phyloP scores from a whole-genome alignment of 2,329 filamentous ascomycete species.

The Ophiognomonia clavigignenti-juglandacearum region DNA sequence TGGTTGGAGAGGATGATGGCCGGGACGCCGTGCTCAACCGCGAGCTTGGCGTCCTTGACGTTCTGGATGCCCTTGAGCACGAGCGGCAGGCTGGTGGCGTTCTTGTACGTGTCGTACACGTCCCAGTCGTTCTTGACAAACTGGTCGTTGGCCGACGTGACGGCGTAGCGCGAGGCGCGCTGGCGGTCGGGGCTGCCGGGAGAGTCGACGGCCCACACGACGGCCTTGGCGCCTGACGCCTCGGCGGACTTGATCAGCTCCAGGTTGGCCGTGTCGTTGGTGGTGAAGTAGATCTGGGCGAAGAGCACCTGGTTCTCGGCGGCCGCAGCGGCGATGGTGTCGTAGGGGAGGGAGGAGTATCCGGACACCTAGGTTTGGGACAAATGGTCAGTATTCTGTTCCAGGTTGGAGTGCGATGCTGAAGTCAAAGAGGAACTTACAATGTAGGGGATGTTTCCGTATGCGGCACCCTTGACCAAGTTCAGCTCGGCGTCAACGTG shows the following conservation, averaged over 20 bases:
- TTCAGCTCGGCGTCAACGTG: slow-evolving; percentile 43
- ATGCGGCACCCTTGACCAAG: slow-evolving; percentile 42
- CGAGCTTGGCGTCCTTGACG: slow-evolving; percentile 31
- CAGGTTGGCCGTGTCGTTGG: slow-evolving; percentile 29
- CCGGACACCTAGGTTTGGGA: slow-evolving; percentile 25
- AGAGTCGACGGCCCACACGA: slow-evolving; percentile 36
- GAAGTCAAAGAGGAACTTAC: slow-evolving; percentile 16
- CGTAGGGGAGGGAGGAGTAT: slow-evolving; percentile 28
- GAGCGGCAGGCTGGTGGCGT: slow-evolving; percentile 32
- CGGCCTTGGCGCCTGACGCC: slow-evolving; percentile 29
- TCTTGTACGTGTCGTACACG: slow-evolving; percentile 30
- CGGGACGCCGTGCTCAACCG: slow-evolving; percentile 26
- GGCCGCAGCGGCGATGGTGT: slow-evolving; percentile 30
- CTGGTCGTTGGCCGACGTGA: slow-evolving; percentile 27
- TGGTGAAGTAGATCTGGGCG: slow-evolving; percentile 26
- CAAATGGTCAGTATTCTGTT: neutral
- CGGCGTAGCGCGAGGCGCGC: slow-evolving; percentile 33
- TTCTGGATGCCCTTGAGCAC: slow-evolving; percentile 36
- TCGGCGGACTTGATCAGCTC: slow-evolving; percentile 27
- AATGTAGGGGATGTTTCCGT: slow-evolving; percentile 47
- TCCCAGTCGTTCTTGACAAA: slow-evolving; percentile 25
- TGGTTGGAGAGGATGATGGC: slow-evolving; percentile 39
- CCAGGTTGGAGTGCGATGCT: neutral
- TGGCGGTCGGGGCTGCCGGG: slow-evolving; percentile 35
- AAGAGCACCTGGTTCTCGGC: slow-evolving; percentile 32